Evolutionary conservation across 768 basidiomycete genomes (phyloP).

Genomic region (Collybia nuda): DNA sequence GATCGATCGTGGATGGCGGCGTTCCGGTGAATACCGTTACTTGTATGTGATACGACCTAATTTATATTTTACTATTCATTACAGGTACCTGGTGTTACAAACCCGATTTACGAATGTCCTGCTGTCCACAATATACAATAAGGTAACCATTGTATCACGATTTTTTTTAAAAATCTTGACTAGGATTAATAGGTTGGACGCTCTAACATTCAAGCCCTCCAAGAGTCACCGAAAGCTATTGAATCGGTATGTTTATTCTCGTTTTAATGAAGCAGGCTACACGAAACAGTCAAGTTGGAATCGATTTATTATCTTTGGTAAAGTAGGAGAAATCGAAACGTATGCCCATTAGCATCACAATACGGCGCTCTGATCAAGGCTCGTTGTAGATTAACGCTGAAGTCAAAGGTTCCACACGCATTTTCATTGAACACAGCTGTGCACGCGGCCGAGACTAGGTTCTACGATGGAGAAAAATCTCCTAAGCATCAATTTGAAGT

Average conservation of each 20-base stretch:
- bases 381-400: slow-evolving; percentile 1
- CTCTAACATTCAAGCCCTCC: slow-evolving; percentile 62
- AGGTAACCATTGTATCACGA: slow-evolving; percentile 44
- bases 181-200: slow-evolving; percentile 54
- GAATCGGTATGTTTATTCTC: slow-evolving; percentile 48
- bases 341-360: neutral
- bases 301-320: slow-evolving; percentile 55
- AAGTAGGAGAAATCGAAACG: slow-evolving; percentile 24
- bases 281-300: slow-evolving; percentile 57
- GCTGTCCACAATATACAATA: slow-evolving; percentile 96
- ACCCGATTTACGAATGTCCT: slow-evolving; percentile 77
- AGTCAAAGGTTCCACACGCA: slow-evolving; percentile 19
- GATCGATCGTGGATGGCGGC: slow-evolving; percentile 85
- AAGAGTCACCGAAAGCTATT: slow-evolving; percentile 75
- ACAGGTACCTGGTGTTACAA: slow-evolving; percentile 78
- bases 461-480: slow-evolving; percentile 23
- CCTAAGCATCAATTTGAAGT: slow-evolving; percentile 64
- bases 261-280: neutral
- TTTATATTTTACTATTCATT: neutral
- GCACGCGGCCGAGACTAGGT: slow-evolving; percentile 53
- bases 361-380: neutral
- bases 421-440: slow-evolving; percentile 50
- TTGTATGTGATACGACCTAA: neutral
- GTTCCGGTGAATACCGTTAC: slow-evolving; percentile 50
- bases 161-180: neutral